Evolutionary conservation across 2,329 filamentous ascomycete genomes (phyloP), one percentile per base, ranked within the genome.

Genomic region (Ceratocystis ficicola): DNA sequence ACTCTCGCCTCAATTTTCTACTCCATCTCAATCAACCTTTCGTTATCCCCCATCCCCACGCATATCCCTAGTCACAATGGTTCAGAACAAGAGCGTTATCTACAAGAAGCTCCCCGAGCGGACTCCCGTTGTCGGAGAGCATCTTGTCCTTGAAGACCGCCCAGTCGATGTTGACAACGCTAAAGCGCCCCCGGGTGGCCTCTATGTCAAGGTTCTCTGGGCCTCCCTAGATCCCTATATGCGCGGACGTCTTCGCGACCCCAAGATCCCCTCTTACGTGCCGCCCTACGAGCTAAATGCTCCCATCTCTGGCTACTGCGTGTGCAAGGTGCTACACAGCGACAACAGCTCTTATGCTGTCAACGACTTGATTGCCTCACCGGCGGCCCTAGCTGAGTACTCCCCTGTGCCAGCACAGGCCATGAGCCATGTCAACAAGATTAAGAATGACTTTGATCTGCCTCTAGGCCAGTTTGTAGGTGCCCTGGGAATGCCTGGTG

Each of bases 221-320:
- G 80, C 85, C 69, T 92, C 88, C 50, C 87, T 87, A 76, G 90
- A 95, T 75, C 90, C 90, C 1, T 95, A 95, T 78, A 84, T 89
- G 79, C 87, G 91, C 66, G 88, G 87, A 68, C 83, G 84, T 70
- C 92, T 95, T 88, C 86, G 89, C 61, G 75, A 79, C 61, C 73
- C 87, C 5, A 74, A 78, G 44, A 71, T 77, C 73, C 84, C 87
- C 76, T 90, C 88, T 8, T 94, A 76, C 69, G 57, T 69, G 1
- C 71, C 73, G 1, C 69, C 74, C 15, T 90, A 85, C 72, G 73
- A 79, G 17, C 74, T 89, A 60, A 79, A 80, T 73, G 75, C 82
- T 70, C 83, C 89, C 69, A 82, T 95, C 69, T 76, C 76, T 70
- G 92, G 86, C 75, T 75, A 75, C 70, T 80, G 78, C 64, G 79